Conservation (phyloP, 75 land plant genomes). For the Pseudotsuga menziesii region DNA sequence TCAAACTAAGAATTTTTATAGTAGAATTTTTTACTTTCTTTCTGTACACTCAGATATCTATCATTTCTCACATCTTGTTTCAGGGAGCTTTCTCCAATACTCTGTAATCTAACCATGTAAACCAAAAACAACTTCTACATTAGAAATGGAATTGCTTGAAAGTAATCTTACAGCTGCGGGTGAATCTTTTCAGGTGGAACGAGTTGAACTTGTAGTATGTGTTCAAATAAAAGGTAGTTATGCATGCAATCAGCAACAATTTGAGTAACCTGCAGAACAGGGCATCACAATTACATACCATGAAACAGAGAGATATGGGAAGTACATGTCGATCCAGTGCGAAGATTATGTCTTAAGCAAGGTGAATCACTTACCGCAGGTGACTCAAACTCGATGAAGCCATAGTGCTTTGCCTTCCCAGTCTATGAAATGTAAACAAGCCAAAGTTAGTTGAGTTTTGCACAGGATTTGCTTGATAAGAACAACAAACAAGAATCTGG, state of each 20-base stretch:
- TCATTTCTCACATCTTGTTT: too few relatives aligned
- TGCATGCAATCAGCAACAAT: constrained; percentile 88
- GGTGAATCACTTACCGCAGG: constrained; percentile 55
- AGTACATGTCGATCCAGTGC: not conserved
- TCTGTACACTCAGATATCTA: too few relatives aligned
- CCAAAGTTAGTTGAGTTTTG: not conserved
- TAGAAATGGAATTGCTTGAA: not conserved
- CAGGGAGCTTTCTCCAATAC: not conserved
- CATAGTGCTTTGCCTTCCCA: constrained; percentile 89
- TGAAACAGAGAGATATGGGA: not conserved
- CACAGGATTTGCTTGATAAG: not conserved
- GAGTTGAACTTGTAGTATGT: constrained; percentile 74
- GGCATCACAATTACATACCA: not conserved
- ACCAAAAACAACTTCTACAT: not conserved
- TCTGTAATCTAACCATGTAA: not conserved
- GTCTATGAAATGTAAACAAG: constrained; percentile 45
- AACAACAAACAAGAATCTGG: not conserved
- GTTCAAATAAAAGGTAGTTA: constrained; percentile 80
- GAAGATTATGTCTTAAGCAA: not conserved
- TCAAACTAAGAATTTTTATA: too few relatives aligned
- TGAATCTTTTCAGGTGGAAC: constrained; percentile 71
- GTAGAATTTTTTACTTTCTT: too few relatives aligned
- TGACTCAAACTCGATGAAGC: constrained; percentile 77
- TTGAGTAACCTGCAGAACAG: constrained; percentile 68
- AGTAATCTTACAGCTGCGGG: constrained; percentile 55